phyloP scores from a whole-genome alignment of 176 grass and related monocot genomes.

The Raddia guianensis region DNA sequence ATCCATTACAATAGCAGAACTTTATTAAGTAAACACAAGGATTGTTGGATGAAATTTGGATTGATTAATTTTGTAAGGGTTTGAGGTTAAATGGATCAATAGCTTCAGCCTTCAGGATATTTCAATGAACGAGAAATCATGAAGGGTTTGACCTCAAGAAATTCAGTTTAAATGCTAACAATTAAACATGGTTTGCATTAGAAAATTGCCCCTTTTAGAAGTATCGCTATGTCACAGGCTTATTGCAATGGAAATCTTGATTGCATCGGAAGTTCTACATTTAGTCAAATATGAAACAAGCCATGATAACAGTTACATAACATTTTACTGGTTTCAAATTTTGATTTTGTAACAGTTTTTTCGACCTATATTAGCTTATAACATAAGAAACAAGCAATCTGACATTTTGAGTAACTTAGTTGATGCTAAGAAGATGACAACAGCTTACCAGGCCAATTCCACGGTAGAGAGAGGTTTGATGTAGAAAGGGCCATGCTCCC shows the following conservation, averaged over 20 bases:
- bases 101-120: conserved; percentile 11
- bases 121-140: conserved; percentile 19
- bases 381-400: conserved; percentile 32
- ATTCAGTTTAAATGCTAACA: conserved; percentile 8
- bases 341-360: neutral
- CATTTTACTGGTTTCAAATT: neutral
- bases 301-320: conserved; percentile 7
- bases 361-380: conserved; percentile 18
- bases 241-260: neutral
- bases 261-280: neutral
- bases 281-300: conserved; percentile 24
- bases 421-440: conserved; percentile 15
- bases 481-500: conserved; percentile 91
- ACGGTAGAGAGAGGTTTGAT: conserved; percentile 84
- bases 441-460: conserved; percentile 93
- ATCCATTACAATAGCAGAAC: neutral
- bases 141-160: neutral
- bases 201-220: neutral
- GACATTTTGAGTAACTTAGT: conserved; percentile 18
- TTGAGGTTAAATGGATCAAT: neutral
- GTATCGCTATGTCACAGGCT: neutral
- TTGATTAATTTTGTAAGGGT: neutral
- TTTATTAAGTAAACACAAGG: neutral
- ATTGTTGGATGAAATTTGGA: conserved; percentile 9
- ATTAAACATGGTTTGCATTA: neutral